These are phyloP conservation scores for Penicillium silybi DNA, from an alignment of 495 filamentous ascomycete species.

Conservation along the genomic window DNA sequence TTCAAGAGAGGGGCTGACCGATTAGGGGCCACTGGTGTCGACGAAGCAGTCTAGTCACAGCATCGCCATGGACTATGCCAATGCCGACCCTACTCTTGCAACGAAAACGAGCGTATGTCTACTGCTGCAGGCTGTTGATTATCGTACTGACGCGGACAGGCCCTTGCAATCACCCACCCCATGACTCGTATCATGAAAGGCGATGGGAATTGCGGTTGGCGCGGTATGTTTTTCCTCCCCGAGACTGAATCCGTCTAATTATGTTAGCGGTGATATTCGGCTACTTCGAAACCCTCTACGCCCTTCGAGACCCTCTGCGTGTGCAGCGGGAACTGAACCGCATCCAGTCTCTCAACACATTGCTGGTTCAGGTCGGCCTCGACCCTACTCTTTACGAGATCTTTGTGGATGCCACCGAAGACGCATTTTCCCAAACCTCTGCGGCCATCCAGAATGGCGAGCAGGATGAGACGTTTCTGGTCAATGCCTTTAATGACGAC, in stretches of 20 bases:
- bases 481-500: slow-evolving; percentile 71
- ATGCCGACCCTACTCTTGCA: slow-evolving; percentile 80
- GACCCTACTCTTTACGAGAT: slow-evolving; percentile 69
- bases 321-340: slow-evolving; percentile 66
- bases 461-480: slow-evolving; percentile 58
- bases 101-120: slow-evolving; percentile 77
- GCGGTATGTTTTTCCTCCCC: slow-evolving; percentile 60
- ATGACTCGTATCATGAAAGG: slow-evolving; percentile 84
- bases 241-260: slow-evolving; percentile 6
- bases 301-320: slow-evolving; percentile 56
- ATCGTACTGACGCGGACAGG: slow-evolving; percentile 42
- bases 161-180: slow-evolving; percentile 77
- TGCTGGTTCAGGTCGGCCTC: slow-evolving; percentile 66
- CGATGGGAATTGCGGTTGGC: slow-evolving; percentile 96
- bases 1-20: background rate
- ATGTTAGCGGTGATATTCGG: slow-evolving; percentile 79
- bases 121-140: background rate
- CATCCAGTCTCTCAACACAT: slow-evolving; percentile 64
- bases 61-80: slow-evolving; percentile 84
- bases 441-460: slow-evolving; percentile 48
- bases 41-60: slow-evolving; percentile 68
- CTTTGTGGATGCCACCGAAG: slow-evolving; percentile 71
- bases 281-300: slow-evolving; percentile 83
- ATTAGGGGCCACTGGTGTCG: slow-evolving; percentile 79
- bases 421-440: slow-evolving; percentile 57